These are phyloP conservation scores for Starmera quercuum DNA, from an alignment of 805 yeast genomes.

Conservation along the genomic window DNA sequence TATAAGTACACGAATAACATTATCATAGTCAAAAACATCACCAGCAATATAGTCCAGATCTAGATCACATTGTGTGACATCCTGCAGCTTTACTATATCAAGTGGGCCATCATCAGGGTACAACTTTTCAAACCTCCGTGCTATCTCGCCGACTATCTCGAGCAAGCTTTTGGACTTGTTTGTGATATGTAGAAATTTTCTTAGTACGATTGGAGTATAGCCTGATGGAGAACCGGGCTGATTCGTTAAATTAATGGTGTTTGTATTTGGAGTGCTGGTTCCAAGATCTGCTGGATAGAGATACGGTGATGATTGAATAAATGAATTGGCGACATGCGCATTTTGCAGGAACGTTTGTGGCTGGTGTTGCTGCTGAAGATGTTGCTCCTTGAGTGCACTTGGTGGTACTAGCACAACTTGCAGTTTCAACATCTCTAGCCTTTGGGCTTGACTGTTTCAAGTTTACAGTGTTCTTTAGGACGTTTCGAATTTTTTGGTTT, in stretches of 20 bases:
- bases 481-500: no score
- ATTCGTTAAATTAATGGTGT: slow-evolving; percentile 7
- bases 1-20: slow-evolving; percentile 38
- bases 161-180: slow-evolving; percentile 36
- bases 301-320: slow-evolving; percentile 6
- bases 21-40: slow-evolving; percentile 52
- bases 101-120: slow-evolving; percentile 58
- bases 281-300: slow-evolving; percentile 20
- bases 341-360: slow-evolving; percentile 1
- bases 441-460: no score
- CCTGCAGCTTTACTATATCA: slow-evolving; percentile 57
- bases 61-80: slow-evolving; percentile 58
- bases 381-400: slow-evolving; percentile 19
- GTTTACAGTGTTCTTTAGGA: no score
- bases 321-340: not conserved
- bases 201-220: slow-evolving; percentile 17
- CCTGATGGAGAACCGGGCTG: slow-evolving; percentile 4
- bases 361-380: slow-evolving; percentile 1
- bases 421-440: slow-evolving; percentile 28
- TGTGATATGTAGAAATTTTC: slow-evolving; percentile 62
- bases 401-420: slow-evolving; percentile 39
- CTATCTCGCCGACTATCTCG: slow-evolving; percentile 45
- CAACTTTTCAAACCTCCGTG: slow-evolving; percentile 47
- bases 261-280: slow-evolving; percentile 30
- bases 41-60: slow-evolving; percentile 68